Evolutionary conservation across 2,329 filamentous ascomycete species (phyloP).

Genomic region (Penicillium hordei): DNA sequence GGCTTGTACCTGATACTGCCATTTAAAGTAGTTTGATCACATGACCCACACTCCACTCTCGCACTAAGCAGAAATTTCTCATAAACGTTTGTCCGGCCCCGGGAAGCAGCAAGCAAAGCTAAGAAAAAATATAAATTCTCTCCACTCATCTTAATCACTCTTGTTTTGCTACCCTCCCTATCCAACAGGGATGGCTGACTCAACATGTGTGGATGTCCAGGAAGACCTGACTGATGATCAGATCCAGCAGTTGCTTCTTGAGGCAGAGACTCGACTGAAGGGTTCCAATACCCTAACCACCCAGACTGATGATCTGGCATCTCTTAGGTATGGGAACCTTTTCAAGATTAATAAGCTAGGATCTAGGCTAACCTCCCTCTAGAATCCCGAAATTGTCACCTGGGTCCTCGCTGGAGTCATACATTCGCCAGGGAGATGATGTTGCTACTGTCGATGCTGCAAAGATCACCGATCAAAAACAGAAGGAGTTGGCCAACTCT

Average conservation of each 20-base stretch:
- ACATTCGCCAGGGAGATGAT: conserved; percentile 54
- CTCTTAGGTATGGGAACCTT: conserved; percentile 9
- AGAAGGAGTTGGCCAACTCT: conserved; percentile 34
- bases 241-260: conserved; percentile 61
- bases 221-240: conserved; percentile 62
- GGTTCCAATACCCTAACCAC: conserved; percentile 26
- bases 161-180: conserved; percentile 7
- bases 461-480: conserved; percentile 50
- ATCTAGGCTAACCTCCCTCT: background rate
- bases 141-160: conserved; percentile 1
- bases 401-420: conserved; percentile 52
- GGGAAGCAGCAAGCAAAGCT: conserved; percentile 19
- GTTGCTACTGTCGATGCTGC: conserved; percentile 55
- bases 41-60: background rate
- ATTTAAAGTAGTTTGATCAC: background rate
- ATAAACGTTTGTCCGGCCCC: conserved; percentile 23
- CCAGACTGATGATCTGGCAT: conserved; percentile 15
- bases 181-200: conserved; percentile 22
- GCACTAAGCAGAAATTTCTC: conserved; percentile 12
- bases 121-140: conserved; percentile 24
- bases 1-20: background rate
- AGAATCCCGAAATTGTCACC: conserved; percentile 55
- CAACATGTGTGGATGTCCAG: conserved; percentile 19
- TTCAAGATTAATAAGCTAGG: background rate
- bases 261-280: conserved; percentile 61